Base-by-base conservation (phyloP, 495 filamentous ascomycete species). In the Corynascus novoguineensis region DNA sequence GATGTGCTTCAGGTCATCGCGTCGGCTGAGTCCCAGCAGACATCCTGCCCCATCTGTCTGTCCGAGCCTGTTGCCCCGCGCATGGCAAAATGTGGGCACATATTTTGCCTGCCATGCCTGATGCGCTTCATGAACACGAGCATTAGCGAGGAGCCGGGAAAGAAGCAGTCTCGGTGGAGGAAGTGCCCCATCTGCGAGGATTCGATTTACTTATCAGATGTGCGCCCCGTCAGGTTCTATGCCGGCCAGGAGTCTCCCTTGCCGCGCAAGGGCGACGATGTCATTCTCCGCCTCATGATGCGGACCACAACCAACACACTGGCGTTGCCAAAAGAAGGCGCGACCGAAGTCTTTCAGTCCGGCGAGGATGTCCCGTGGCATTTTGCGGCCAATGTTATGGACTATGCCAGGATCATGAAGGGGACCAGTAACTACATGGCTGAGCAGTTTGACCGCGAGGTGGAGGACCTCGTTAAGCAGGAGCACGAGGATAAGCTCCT, bases 151-250 rank as follows among this genome's bases (percentile, higher is more conserved):
- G 78, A 82, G 57, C 90, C 86, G 68, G 86, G 80, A 69, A 81
- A 88, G 48, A 63, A 64, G 57, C 66, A 65, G 35, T 65, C 61
- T 15, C 80, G 90, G 50, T 96, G 87, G 81, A 91, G 95, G 73
- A 96, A 95, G 67, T 98, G 93, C 64, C 95, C 93, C 6, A 95
- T 98, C 32, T 98, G 93, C 71, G 92, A 86, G 77, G 93, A 97
- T 64, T 83, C 80, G 22, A 83, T 98, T 15, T 96, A 90, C 66
- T 78, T 90, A 9, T 85, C 88, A 1, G 93, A 98, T 50, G 89
- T 87, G n/a, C 79, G 88, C 22, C 89, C 93, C 0, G 93, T 97
- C 25, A 79, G 91, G 42, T 97, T 93, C 81, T 96, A 93, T 65
- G 81, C 81, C 54, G 92, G 93, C 1, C 92, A 96, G 68, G 92